These are phyloP conservation scores for Neurospora discreta DNA, from an alignment of 495 filamentous ascomycete genomes.

Conservation along the genomic window DNA sequence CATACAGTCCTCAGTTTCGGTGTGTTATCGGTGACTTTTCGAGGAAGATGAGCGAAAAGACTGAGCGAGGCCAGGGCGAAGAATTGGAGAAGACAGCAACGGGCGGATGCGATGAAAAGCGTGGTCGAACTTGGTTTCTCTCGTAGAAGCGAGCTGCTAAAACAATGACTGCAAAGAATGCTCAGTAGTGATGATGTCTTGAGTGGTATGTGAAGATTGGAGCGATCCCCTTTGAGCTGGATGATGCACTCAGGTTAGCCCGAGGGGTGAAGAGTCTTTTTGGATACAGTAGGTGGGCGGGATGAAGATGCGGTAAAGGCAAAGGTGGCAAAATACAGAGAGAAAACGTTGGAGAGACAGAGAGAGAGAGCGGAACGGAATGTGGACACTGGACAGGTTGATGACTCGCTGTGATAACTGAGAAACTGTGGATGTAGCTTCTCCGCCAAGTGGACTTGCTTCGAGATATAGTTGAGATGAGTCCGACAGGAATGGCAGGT, in stretches of 20 bases:
- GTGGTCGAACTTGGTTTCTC: not conserved
- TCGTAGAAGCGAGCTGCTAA: not conserved
- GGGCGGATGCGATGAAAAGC: not conserved
- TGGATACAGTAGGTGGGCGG: not conserved
- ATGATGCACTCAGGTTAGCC: not conserved
- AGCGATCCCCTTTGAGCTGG: not conserved
- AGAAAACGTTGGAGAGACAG: not conserved
- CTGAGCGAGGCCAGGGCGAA: too few species aligned
- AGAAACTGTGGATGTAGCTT: not conserved
- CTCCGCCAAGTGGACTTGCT: not conserved
- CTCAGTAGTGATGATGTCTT: not conserved
- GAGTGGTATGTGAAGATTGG: not conserved
- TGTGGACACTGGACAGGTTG: not conserved
- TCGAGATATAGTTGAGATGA: not conserved
- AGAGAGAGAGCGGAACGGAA: not conserved
- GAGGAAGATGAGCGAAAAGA: too few species aligned
- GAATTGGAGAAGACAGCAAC: not conserved
- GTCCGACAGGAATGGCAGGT: not conserved
- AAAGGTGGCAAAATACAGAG: not conserved
- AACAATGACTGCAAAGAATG: constrained; percentile 4
- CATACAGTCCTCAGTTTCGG: not conserved
- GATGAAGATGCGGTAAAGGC: not conserved
- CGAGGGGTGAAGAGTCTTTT: not conserved
- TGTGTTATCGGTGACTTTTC: not conserved
- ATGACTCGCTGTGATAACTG: not conserved